Conservation (phyloP, 225 moss, liverwort and hornwort genomes). For the Polytrichum formosum region DNA sequence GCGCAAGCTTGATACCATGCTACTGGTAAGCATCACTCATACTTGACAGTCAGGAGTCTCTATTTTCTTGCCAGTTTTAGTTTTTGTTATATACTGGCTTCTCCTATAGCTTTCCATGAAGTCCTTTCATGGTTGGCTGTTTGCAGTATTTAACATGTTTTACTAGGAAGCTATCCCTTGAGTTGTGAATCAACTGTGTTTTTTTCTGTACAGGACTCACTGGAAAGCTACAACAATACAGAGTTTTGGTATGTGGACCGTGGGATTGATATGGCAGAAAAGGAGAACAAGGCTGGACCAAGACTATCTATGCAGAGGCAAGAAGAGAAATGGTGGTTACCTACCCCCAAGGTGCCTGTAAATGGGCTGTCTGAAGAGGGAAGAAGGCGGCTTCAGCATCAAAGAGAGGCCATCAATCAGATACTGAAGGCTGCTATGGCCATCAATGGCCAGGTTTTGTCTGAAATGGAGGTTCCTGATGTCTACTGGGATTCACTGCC, state of each 20-base stretch:
- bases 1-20: slow-evolving; percentile 88
- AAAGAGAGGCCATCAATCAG: slow-evolving; percentile 76
- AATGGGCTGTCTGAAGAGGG: slow-evolving; percentile 84
- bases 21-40: slow-evolving; percentile 48
- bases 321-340: slow-evolving; percentile 99
- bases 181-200: not conserved
- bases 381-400: slow-evolving; percentile 65
- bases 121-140: too few relatives aligned
- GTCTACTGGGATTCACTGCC: slow-evolving; percentile 88
- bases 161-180: not conserved
- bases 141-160: too few relatives aligned
- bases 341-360: slow-evolving; percentile 85
- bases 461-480: slow-evolving; percentile 90
- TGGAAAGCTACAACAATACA: slow-evolving; percentile 64
- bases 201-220: slow-evolving; percentile 60
- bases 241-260: slow-evolving; percentile 98
- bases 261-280: slow-evolving; percentile 76
- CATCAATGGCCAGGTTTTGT: slow-evolving; percentile 77
- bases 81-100: too few relatives aligned
- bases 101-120: too few relatives aligned
- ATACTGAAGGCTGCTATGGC: slow-evolving; percentile 95
- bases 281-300: slow-evolving; percentile 43
- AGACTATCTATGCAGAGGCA: slow-evolving; percentile 81
- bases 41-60: too few relatives aligned
- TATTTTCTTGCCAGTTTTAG: too few relatives aligned